phyloP scores from a whole-genome alignment of 2,329 filamentous ascomycete species.

The Didymellaceae sp. region DNA sequence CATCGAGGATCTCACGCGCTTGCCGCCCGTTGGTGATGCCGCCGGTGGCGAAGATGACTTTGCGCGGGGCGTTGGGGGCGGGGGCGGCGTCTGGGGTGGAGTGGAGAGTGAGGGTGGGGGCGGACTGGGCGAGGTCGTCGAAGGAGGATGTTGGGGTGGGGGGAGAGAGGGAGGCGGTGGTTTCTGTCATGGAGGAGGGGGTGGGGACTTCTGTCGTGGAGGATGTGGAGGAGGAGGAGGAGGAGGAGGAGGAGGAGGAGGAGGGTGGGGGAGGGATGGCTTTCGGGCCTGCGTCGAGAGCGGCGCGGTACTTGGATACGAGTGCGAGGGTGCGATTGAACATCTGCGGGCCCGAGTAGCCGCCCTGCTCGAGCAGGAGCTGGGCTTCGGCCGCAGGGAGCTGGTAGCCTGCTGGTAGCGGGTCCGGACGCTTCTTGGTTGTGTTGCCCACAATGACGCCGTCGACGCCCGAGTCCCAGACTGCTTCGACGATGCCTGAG shows the following conservation, averaged over 20 bases:
- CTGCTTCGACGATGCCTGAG: conserved; percentile 76
- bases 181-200: conserved; percentile 19
- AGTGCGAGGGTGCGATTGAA: conserved; percentile 80
- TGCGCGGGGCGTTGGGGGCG: conserved; percentile 54
- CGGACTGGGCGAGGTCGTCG: conserved; percentile 40
- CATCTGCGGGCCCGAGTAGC: conserved; percentile 89
- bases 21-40: conserved; percentile 90
- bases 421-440: conserved; percentile 78
- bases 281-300: conserved; percentile 55
- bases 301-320: conserved; percentile 75
- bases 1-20: conserved; percentile 80
- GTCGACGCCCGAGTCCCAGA: conserved; percentile 75
- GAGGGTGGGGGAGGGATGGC: too few species aligned
- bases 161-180: conserved; percentile 29
- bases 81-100: conserved; percentile 29
- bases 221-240: too few species aligned
- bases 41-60: conserved; percentile 91
- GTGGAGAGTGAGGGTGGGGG: conserved; percentile 32
- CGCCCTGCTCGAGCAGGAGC: conserved; percentile 77
- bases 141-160: conserved; percentile 32
- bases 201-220: conserved; percentile 1
- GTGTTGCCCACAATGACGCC: conserved; percentile 98
- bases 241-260: too few species aligned
- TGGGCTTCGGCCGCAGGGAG: conserved; percentile 71
- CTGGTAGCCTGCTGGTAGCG: conserved; percentile 70